Conservation (phyloP, 2,329 filamentous ascomycete species). For the Gnomoniopsis sp. region DNA sequence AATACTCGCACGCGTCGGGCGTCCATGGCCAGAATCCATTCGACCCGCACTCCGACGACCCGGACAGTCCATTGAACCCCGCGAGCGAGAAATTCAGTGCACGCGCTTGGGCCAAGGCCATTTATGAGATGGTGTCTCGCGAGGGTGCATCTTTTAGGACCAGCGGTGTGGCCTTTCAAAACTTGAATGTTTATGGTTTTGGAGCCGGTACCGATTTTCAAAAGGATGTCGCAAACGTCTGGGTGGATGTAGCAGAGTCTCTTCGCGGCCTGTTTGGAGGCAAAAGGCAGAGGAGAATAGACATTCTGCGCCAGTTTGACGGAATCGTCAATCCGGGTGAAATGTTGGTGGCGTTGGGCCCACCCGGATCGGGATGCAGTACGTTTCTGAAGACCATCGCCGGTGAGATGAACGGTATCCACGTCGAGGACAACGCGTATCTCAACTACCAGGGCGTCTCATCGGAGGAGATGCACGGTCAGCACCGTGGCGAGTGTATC, state of each 20-base stretch:
- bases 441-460: conserved; percentile 80
- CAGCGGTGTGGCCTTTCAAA: conserved; percentile 62
- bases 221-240: conserved; percentile 61
- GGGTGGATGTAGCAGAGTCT: conserved; percentile 46
- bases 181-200: conserved; percentile 66
- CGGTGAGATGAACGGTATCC: conserved; percentile 78
- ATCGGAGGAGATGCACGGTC: conserved; percentile 70
- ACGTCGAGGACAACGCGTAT: conserved; percentile 64
- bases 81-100: conserved; percentile 46
- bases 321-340: conserved; percentile 68
- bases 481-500: conserved; percentile 80
- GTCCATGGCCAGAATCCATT: conserved; percentile 47
- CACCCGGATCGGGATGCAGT: conserved; percentile 72
- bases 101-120: conserved; percentile 57
- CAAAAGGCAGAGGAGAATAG: conserved; percentile 51
- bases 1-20: conserved; percentile 41
- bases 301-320: conserved; percentile 67
- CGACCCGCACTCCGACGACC: conserved; percentile 29
- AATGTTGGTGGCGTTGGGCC: conserved; percentile 73
- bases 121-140: conserved; percentile 49
- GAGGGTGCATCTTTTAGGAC: conserved; percentile 56
- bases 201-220: conserved; percentile 69
- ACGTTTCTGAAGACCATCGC: conserved; percentile 83
- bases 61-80: conserved; percentile 46
- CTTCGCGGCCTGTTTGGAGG: conserved; percentile 48